Conservation (phyloP, 495 filamentous ascomycete species). For the Penicillium egyptiacum region DNA sequence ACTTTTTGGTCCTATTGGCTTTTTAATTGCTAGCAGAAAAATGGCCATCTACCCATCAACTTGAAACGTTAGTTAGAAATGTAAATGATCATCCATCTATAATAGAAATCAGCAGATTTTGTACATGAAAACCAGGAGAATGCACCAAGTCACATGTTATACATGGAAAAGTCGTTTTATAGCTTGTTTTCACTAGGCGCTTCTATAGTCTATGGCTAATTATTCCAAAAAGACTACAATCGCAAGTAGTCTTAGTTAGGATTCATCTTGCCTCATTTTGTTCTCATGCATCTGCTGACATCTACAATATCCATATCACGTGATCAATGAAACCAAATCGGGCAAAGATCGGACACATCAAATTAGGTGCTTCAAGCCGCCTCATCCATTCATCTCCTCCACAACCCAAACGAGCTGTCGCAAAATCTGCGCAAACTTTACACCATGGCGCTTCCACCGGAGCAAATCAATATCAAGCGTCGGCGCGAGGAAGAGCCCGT, state of each 20-base stretch:
- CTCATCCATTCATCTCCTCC: slow-evolving; percentile 6
- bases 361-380: slow-evolving; percentile 8
- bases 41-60: background rate
- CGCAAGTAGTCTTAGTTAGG: too few relatives aligned
- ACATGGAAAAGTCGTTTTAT: too few relatives aligned
- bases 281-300: background rate
- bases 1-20: slow-evolving; percentile 14
- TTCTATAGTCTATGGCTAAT: too few relatives aligned
- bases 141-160: background rate
- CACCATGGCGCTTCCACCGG: slow-evolving; percentile 49
- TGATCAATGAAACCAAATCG: background rate
- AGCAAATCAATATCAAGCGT: slow-evolving; percentile 57
- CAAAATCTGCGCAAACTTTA: background rate
- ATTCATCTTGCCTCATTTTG: too few relatives aligned
- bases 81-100: background rate
- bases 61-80: background rate
- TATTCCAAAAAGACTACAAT: too few relatives aligned
- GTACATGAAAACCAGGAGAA: background rate
- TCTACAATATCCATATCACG: background rate
- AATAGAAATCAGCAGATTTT: background rate
- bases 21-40: slow-evolving; percentile 8
- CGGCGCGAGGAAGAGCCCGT: slow-evolving; percentile 58
- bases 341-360: slow-evolving; percentile 7
- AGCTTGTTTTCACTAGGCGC: too few relatives aligned
- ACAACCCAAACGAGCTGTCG: slow-evolving; percentile 12